These are phyloP conservation scores for Posidonia oceanica DNA, from an alignment of 116 monocot species.

Conservation along the genomic window DNA sequence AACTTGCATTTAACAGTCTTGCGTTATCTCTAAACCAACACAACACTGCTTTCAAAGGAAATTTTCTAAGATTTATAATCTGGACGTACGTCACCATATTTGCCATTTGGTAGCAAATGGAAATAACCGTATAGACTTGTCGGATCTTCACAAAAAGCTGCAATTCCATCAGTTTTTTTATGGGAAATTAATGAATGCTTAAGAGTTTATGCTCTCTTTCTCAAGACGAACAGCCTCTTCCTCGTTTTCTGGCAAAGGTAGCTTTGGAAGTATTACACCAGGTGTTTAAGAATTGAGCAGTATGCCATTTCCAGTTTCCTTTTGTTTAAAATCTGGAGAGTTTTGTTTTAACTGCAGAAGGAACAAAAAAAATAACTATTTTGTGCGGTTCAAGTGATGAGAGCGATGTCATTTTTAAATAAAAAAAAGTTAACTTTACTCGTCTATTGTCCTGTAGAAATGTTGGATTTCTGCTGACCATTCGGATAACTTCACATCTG, in stretches of 20 bases:
- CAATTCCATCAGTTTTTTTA: background rate
- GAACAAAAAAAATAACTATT: background rate
- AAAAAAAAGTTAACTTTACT: slow-evolving; percentile 26
- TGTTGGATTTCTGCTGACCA: slow-evolving; percentile 40
- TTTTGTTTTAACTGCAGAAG: slow-evolving; percentile 29
- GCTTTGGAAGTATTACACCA: slow-evolving; percentile 22
- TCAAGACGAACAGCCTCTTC: background rate
- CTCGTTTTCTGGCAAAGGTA: slow-evolving; percentile 10
- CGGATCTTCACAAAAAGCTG: background rate
- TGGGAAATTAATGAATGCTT: background rate
- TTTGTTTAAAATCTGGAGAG: slow-evolving; percentile 71
- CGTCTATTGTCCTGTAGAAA: slow-evolving; percentile 63
- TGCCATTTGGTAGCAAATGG: too few species aligned
- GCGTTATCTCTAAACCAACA: too few species aligned
- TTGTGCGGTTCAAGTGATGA: background rate
- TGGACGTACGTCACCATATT: too few species aligned
- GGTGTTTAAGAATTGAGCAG: slow-evolving; percentile 42
- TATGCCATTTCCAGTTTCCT: slow-evolving; percentile 38
- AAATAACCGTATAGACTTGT: background rate
- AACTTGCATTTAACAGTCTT: too few species aligned
- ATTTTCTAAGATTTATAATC: too few species aligned
- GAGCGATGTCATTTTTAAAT: background rate
- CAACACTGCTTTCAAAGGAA: too few species aligned
- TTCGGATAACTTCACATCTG: slow-evolving; percentile 44
- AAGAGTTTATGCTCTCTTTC: background rate